These are phyloP conservation scores for Pezicula rhizophila DNA, from an alignment of 2,329 filamentous ascomycete species.

Conservation along the genomic window DNA sequence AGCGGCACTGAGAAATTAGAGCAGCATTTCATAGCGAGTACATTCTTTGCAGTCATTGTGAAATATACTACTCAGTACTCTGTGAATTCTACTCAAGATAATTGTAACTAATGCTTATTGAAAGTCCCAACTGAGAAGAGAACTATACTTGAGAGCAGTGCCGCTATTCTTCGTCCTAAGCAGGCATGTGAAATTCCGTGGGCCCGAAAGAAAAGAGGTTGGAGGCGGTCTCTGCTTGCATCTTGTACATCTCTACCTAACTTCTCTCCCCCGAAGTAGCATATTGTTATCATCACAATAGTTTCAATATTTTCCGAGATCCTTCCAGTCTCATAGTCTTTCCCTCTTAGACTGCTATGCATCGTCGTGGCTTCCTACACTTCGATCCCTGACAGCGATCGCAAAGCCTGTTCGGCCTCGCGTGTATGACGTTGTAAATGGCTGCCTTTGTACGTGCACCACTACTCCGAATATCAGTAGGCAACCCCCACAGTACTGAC, in stretches of 20 bases:
- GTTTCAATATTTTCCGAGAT: too few species aligned
- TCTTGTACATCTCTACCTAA: neutral
- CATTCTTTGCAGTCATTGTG: too few species aligned
- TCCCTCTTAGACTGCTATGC: neutral
- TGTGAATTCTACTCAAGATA: too few species aligned
- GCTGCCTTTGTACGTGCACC: constrained; percentile 26
- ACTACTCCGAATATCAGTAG: constrained; percentile 4
- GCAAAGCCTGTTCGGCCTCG: constrained; percentile 15
- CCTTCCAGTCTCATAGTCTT: neutral
- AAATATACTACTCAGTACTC: too few species aligned
- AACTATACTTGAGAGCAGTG: too few species aligned
- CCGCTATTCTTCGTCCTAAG: too few species aligned
- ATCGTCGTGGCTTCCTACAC: neutral
- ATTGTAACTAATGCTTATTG: too few species aligned
- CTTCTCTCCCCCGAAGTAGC: neutral
- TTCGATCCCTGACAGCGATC: constrained; percentile 1
- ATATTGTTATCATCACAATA: neutral
- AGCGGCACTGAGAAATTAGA: too few species aligned
- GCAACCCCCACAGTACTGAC: constrained; percentile 2
- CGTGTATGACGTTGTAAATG: constrained; percentile 29
- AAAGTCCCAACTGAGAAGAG: too few species aligned
- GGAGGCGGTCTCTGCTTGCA: neutral
- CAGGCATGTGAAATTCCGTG: constrained; percentile 2
- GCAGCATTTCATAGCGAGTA: too few species aligned
- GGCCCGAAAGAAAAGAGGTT: neutral